Evolutionary conservation across 345 rosid genomes (phyloP), one percentile per base, ranked within the genome.

Genomic region (Eucalyptus urophylla): DNA sequence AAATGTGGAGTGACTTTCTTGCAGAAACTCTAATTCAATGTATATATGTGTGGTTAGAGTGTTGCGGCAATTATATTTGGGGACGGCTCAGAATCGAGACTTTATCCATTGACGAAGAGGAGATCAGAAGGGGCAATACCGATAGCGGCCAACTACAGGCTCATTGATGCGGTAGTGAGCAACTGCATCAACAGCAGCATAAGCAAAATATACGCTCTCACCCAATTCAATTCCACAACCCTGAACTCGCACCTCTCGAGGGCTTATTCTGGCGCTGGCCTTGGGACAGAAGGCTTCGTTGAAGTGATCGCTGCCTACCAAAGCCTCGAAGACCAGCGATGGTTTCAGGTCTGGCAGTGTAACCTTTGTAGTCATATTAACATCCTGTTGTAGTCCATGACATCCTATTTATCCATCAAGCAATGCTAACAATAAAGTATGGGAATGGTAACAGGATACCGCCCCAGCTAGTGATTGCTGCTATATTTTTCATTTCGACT

Each of bases 51-150:
- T 40, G 85, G 80, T 51, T 89, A 95, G 94, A 95, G 94, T 90
- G 98, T 97, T 50, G 97, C 97, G 24, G 97, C 98, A 11, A 93
- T 97, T 56, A 92, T 96, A 87, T 95, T 97, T 53, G 98, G 98
- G 87, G 98, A 96, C 13, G 97, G 96, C 86, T 92, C 96, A 51
- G 94, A 95, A 69, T 90, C 96, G 9, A 90, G 92, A 89, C 94
- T 97, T 62, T 96, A 95, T 89, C 99, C 98, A 5, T 86, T 97
- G 88, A 95, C 98, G 49, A 94, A 94, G 92, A 93, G 95, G 83
- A 96, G 97, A 93, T 94, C 97, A 83, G 95, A 95, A 92, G 98
- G 96, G 58, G 99, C 98, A 0, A 93, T 97, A 85, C 99, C 98
- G 1, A 89, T 96, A 43, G 96, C 96, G 44, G 98, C 95, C 49